Evolutionary conservation across 2,329 filamentous ascomycete genomes (phyloP), one percentile per base, ranked within the genome.

Genomic region (Bipolaris gigantea): DNA sequence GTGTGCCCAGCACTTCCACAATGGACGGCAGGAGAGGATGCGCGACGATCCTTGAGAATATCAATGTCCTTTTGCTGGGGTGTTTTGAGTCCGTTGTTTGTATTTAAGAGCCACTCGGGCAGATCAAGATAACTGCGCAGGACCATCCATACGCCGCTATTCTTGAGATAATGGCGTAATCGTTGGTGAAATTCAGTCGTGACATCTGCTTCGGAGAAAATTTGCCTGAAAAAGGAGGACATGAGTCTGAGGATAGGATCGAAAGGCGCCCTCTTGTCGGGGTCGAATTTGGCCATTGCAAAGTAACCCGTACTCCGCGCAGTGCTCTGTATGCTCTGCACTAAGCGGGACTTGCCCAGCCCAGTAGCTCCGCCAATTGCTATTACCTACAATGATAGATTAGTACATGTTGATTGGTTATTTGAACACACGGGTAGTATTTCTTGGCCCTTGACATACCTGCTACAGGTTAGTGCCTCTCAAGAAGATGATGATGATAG

Each of bases 131-230:
- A 82, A 23, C 73, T 75, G 59, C 84, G 81, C 25, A 87, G 73
- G 5, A 81, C 76, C 25, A 76, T 69, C 85, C 85, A 87, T 56
- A 85, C 79, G 7, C 71, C 71, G 9, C 66, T 67, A 9, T 83
- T 82, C 42, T 78, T 78, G 4, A 87, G 75, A 40, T 81, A 81
- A 13, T 75, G 74, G 18, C 85, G 76, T 11, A 87, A 73, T 56
- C 78, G 81, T 54, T 84, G 79, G 62, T 87, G 85, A 55, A 86
- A 87, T 0, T 83, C 79, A 1, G 83, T 85, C 9, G 75, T 79
- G 15, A 87, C 81, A 67, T 87, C 83, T 33, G 81, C 80, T 64
- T 87, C 85, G 1, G 83, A 85, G 63, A 87, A 87, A 6, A 87
- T 85, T 57, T 87, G 85, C 23, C 84, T 79, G 52, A 87, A 82